Percentiles rank a stretch among this genome's conserved stretches.
These are phyloP conservation scores for Allomyces macrogynus DNA, from an alignment of 192 early-diverging fungal species.

Conservation along the genomic window DNA sequence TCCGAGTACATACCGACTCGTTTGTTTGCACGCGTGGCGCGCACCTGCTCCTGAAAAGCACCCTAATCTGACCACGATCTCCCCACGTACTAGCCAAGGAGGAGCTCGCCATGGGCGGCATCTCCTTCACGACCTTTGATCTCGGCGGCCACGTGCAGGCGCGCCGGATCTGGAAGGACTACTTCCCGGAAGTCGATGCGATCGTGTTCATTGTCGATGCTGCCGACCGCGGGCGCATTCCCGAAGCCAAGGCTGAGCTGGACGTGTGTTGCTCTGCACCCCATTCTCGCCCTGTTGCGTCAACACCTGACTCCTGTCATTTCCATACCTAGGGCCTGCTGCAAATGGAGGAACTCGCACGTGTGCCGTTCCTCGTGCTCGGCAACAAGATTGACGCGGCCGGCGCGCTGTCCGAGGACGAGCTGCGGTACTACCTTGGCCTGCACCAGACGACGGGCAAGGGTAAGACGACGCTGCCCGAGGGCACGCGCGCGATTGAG, in stretches of 20 bases:
- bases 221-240: constrained; percentile 63
- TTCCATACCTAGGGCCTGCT: constrained; percentile 44
- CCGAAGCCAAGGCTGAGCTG: constrained; percentile 83
- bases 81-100: constrained; percentile 50
- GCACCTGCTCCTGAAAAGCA: neutral
- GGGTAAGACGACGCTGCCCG: constrained; percentile 17
- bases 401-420: constrained; percentile 83
- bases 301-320: too few relatives aligned
- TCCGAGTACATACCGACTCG: constrained; percentile 53
- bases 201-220: constrained; percentile 96
- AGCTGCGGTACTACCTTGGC: constrained; percentile 64
- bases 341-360: constrained; percentile 79
- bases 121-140: constrained; percentile 95
- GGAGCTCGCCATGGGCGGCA: constrained; percentile 89
- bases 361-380: constrained; percentile 83
- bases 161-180: constrained; percentile 95
- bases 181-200: constrained; percentile 94
- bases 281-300: too few relatives aligned
- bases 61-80: neutral
- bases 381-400: constrained; percentile 98
- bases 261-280: constrained; percentile 33
- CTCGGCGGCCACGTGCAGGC: constrained; percentile 93
- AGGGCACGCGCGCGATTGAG: constrained; percentile 90
- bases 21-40: neutral
- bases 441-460: constrained; percentile 97